Evolutionary conservation across 2,329 filamentous ascomycete genomes (phyloP), one percentile per base, ranked within the genome.

Genomic region (Trichoderma guizhouense): DNA sequence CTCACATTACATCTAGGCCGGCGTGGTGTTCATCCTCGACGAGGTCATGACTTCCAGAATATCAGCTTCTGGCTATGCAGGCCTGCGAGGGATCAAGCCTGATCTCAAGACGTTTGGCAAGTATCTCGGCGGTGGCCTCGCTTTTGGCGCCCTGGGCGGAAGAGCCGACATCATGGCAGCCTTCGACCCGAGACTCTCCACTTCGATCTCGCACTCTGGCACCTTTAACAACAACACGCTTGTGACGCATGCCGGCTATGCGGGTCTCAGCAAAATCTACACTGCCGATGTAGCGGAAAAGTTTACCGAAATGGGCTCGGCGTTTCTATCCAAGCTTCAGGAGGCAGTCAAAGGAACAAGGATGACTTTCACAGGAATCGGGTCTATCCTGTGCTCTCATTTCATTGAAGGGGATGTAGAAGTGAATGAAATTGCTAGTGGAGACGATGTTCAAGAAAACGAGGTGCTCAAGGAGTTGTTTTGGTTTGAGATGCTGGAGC

Each of bases 41-140:
- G 91, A 93, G 79, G 91, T 93, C 7, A 91, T 92, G 86, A 92
- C 90, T 0, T 90, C 88, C 4, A 84, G 91, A 2, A 79, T 92
- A 32, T 77, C 76, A 4, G 81, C 82, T 2, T 80, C 83, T 7
- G 90, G 91, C 0, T 78, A 89, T 3, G 83, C 85, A 7, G 76
- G 79, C 2, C 72, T 80, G 26, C 72, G 82, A 30, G 82, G 79
- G 2, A 77, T 90, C 8, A 81, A 80, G 2, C 89, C 90, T 0
- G 91, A 92, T 76, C 78, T 92, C 67, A 89, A 86, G 58, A 90
- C 89, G 0, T 79, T 92, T 53, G 91, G 91, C 0, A 93, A 92
- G 76, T 92, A 87, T 75, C 80, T 92, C 2, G 91, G 90, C 7
- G 91, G 90, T 3, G 91, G 90, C 0, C 84, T 92, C 75, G 84